Evolutionary conservation across 2,329 filamentous ascomycete species (phyloP).

Genomic region (Alternaria solani): DNA sequence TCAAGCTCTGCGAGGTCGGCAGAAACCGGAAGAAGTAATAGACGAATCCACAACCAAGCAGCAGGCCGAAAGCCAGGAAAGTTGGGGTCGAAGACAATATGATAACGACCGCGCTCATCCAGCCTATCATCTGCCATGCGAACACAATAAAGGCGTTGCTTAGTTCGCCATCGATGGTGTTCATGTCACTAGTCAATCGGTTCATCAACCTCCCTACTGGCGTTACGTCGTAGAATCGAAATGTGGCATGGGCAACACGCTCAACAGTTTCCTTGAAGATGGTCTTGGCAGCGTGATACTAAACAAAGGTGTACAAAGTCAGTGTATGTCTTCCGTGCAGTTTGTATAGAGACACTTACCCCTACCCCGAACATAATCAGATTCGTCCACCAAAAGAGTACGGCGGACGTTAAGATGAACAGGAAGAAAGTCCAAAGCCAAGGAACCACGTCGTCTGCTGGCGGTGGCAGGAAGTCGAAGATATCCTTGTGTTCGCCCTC

Average conservation of each 20-base stretch:
- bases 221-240: slow-evolving; percentile 90
- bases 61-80: slow-evolving; percentile 76
- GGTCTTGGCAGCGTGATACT: slow-evolving; percentile 72
- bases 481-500: slow-evolving; percentile 36
- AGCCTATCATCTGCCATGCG: slow-evolving; percentile 74
- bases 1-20: slow-evolving; percentile 81
- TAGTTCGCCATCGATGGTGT: slow-evolving; percentile 87
- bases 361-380: slow-evolving; percentile 77
- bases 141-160: slow-evolving; percentile 75
- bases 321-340: not conserved
- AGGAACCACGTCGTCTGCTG: slow-evolving; percentile 70
- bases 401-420: slow-evolving; percentile 55
- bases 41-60: slow-evolving; percentile 73
- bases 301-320: not conserved
- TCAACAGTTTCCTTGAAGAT: slow-evolving; percentile 78
- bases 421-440: slow-evolving; percentile 78
- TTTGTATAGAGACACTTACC: not conserved
- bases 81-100: slow-evolving; percentile 80
- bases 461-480: slow-evolving; percentile 67
- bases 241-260: slow-evolving; percentile 79
- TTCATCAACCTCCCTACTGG: slow-evolving; percentile 93
- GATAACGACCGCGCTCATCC: slow-evolving; percentile 75
- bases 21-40: slow-evolving; percentile 79
- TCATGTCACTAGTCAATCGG: slow-evolving; percentile 87
- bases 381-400: slow-evolving; percentile 66